Evolutionary conservation across 768 basidiomycete genomes (phyloP).

Genomic region (Lactifluus rugatus): DNA sequence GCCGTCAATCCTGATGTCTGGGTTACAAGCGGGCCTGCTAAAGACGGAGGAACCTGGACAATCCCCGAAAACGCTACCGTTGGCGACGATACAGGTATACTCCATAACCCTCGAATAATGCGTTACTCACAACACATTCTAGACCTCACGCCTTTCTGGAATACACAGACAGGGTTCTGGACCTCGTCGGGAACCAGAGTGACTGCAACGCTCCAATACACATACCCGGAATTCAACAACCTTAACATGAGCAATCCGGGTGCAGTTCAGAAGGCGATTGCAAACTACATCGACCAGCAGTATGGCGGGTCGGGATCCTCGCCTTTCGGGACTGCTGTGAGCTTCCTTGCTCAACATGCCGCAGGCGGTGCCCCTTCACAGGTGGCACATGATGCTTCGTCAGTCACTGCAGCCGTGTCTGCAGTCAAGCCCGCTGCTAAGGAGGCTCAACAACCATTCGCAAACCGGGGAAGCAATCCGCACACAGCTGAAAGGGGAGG

Average conservation of each 20-base stretch:
- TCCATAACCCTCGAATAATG: neutral
- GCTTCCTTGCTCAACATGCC: slow-evolving; percentile 10
- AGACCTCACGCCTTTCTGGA: slow-evolving; percentile 43
- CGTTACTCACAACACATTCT: neutral
- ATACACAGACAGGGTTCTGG: slow-evolving; percentile 32
- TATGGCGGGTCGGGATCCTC: slow-evolving; percentile 25
- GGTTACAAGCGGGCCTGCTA: slow-evolving; percentile 25
- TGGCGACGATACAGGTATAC: slow-evolving; percentile 9
- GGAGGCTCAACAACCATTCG: neutral
- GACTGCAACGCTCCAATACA: slow-evolving; percentile 31
- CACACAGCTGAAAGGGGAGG: neutral
- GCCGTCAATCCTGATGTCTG: slow-evolving; percentile 36
- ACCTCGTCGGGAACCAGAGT: slow-evolving; percentile 27
- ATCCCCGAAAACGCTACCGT: slow-evolving; percentile 2
- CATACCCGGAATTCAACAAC: slow-evolving; percentile 43
- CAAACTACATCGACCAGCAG: slow-evolving; percentile 28
- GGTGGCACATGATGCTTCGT: neutral
- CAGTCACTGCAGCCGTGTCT: neutral
- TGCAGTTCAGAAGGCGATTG: slow-evolving; percentile 28
- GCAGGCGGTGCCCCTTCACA: neutral
- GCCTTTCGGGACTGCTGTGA: neutral
- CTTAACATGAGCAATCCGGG: slow-evolving; percentile 26
- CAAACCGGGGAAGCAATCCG: neutral
- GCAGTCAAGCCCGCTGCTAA: neutral
- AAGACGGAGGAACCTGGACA: slow-evolving; percentile 14